Evolutionary conservation across 2,329 filamentous ascomycete species (phyloP).

Genomic region (Paecilomyces fulvus): DNA sequence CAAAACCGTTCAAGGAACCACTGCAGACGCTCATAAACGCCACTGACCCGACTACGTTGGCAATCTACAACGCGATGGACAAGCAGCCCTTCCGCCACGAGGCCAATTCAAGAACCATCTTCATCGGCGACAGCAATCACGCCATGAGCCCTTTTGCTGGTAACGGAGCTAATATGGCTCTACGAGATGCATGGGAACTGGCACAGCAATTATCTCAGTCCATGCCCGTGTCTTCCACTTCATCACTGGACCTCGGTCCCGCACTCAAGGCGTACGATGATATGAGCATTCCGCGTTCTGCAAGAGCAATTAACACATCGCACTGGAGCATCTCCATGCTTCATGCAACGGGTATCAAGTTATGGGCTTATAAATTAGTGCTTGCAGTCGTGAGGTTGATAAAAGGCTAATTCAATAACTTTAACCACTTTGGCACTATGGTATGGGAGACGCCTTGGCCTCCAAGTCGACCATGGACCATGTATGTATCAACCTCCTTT

Average conservation of each 20-base stretch:
- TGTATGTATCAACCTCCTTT: conserved; percentile 9
- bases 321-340: conserved; percentile 7
- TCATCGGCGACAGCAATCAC: conserved; percentile 45
- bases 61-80: conserved; percentile 36
- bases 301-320: conserved; percentile 3
- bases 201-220: conserved; percentile 30
- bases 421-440: conserved; percentile 17
- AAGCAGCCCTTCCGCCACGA: conserved; percentile 38
- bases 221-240: conserved; percentile 8
- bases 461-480: conserved; percentile 16
- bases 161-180: conserved; percentile 41
- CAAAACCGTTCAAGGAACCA: conserved; percentile 29
- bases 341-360: conserved; percentile 4
- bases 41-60: conserved; percentile 31
- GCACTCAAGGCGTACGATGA: conserved; percentile 30
- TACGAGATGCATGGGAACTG: conserved; percentile 42
- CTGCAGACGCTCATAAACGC: conserved; percentile 33
- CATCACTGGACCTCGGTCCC: not conserved
- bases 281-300: conserved; percentile 25
- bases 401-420: not conserved
- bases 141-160: conserved; percentile 44
- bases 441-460: conserved; percentile 12
- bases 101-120: conserved; percentile 26
- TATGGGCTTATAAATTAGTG: conserved; percentile 1
- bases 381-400: not conserved